These are phyloP conservation scores for Antarctomyces pellizariae DNA, from an alignment of 495 filamentous ascomycete species.

Conservation along the genomic window DNA sequence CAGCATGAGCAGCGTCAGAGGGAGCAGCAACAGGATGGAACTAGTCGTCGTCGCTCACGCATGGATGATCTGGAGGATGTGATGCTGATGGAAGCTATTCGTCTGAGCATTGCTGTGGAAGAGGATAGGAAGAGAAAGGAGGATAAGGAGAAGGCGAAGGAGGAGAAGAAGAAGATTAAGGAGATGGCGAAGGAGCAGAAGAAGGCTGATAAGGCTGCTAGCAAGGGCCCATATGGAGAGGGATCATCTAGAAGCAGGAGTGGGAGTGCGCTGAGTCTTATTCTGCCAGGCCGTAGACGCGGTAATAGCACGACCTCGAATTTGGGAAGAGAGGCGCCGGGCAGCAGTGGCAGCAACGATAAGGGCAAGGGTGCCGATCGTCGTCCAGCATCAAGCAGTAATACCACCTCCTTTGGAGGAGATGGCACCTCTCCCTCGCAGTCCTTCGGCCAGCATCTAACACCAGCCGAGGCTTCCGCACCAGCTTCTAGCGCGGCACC, in stretches of 20 bases:
- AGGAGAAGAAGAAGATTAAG: constrained; percentile 63
- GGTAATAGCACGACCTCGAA: constrained; percentile 30
- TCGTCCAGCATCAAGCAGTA: constrained; percentile 5
- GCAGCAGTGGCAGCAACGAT: constrained; percentile 15
- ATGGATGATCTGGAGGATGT: constrained; percentile 86
- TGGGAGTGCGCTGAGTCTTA: constrained; percentile 26
- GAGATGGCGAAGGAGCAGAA: constrained; percentile 61
- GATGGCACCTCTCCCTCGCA: constrained; percentile 3
- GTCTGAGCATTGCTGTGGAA: constrained; percentile 68
- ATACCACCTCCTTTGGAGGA: constrained; percentile 8
- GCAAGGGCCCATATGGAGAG: constrained; percentile 21
- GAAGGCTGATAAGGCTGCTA: constrained; percentile 28
- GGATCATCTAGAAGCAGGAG: constrained; percentile 23
- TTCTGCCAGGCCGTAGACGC: constrained; percentile 21
- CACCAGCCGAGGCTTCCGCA: constrained; percentile 9
- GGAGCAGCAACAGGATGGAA: constrained; percentile 10
- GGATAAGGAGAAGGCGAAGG: constrained; percentile 54
- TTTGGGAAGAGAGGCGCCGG: constrained; percentile 19
- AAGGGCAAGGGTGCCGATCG: constrained; percentile 78
- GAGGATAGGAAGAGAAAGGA: constrained; percentile 67
- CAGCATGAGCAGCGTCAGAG: constrained; percentile 4
- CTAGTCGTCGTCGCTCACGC: constrained; percentile 34
- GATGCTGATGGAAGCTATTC: constrained; percentile 95
- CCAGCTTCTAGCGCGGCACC: constrained; percentile 18
- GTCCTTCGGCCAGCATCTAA: constrained; percentile 8